These are phyloP conservation scores for Mycena indigotica DNA, from an alignment of 768 basidiomycete genomes.

Conservation along the genomic window DNA sequence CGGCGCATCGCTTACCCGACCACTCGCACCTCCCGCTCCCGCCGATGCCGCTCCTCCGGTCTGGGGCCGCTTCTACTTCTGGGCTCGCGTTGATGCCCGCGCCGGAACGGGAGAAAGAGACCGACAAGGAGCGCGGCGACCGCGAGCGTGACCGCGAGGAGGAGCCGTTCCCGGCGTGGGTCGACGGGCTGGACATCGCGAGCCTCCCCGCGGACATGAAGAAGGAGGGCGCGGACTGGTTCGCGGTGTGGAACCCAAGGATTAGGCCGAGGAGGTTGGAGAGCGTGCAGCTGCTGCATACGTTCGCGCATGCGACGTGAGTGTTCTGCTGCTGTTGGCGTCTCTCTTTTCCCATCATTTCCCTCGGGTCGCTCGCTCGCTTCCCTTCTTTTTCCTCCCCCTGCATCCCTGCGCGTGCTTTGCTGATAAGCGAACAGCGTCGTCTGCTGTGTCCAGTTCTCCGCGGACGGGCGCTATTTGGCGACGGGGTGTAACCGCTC, in stretches of 20 bases:
- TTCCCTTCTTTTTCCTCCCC: too few relatives aligned
- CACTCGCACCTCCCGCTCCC: slow-evolving; percentile 5
- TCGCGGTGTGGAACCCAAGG: slow-evolving; percentile 80
- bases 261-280: slow-evolving; percentile 57
- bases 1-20: too few relatives aligned
- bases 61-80: too few relatives aligned
- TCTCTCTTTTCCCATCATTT: slow-evolving; percentile 9
- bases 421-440: too few relatives aligned
- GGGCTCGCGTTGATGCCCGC: too few relatives aligned
- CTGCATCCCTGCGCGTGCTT: too few relatives aligned
- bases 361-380: slow-evolving; percentile 14
- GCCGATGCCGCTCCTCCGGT: neutral
- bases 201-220: slow-evolving; percentile 53
- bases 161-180: slow-evolving; percentile 36
- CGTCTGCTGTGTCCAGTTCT: slow-evolving; percentile 92
- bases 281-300: slow-evolving; percentile 78
- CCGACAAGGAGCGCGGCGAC: slow-evolving; percentile 4
- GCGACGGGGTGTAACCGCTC: slow-evolving; percentile 95
- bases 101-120: neutral
- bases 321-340: slow-evolving; percentile 27
- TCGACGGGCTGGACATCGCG: slow-evolving; percentile 51
- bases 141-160: slow-evolving; percentile 7
- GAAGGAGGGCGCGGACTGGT: slow-evolving; percentile 83
- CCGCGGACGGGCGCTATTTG: slow-evolving; percentile 86
- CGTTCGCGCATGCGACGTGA: slow-evolving; percentile 81